Percentiles rank a stretch among this genome's conserved stretches.
These are phyloP conservation scores for Talaromyces sp. DNA, from an alignment of 2,329 filamentous ascomycete species.

Conservation along the genomic window DNA sequence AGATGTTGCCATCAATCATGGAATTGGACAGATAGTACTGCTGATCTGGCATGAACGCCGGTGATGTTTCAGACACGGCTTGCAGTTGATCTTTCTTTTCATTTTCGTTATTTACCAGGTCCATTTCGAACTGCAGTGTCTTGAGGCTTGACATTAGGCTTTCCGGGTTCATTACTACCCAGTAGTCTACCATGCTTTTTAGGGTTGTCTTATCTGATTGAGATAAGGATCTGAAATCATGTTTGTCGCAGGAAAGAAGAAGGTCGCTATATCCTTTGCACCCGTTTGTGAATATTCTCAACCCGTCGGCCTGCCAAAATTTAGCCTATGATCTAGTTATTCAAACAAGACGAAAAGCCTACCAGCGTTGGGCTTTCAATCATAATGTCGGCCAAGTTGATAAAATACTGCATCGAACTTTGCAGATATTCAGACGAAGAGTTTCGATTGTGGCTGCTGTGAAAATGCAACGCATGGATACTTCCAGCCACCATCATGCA, in stretches of 20 bases:
- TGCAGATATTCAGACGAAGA: background rate
- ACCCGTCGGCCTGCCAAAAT: background rate
- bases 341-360: background rate
- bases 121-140: background rate
- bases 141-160: background rate
- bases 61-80: background rate
- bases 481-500: conserved; percentile 19
- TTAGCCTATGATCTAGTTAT: background rate
- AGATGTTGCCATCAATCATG: background rate
- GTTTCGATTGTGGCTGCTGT: background rate
- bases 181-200: background rate
- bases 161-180: background rate
- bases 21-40: background rate
- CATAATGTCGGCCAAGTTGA: background rate
- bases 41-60: background rate
- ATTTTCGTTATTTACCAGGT: too few relatives aligned
- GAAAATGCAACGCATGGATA: conserved; percentile 14
- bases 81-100: background rate
- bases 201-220: background rate
- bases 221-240: background rate
- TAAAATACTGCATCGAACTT: background rate
- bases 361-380: background rate
- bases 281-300: background rate
- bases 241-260: background rate
- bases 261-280: background rate